Conservation (phyloP, 371 early-diverging fungal species). For the Haplosporangium sp. region DNA sequence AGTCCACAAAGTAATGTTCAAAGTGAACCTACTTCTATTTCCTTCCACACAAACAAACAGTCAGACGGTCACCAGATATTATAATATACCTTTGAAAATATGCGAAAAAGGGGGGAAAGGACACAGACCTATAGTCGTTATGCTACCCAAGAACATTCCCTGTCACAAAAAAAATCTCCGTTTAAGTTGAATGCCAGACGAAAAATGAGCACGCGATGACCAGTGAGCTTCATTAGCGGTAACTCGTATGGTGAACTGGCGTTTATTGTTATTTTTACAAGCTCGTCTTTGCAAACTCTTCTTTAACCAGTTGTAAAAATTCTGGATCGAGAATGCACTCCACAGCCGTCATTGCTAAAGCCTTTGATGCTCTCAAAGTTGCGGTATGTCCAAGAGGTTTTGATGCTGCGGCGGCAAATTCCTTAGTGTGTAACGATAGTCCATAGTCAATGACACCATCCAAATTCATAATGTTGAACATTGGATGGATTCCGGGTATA, state of each 20-base stretch:
- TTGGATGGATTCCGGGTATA: constrained; percentile 67
- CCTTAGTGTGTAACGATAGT: constrained; percentile 60
- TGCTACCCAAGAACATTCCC: constrained; percentile 5
- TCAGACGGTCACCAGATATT: no score
- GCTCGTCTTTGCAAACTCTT: constrained; percentile 24
- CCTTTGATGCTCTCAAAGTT: constrained; percentile 66
- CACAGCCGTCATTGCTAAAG: constrained; percentile 57
- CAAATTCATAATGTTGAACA: constrained; percentile 65
- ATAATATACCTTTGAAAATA: background rate
- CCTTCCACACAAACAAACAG: no score
- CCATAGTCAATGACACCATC: constrained; percentile 40
- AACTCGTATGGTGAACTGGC: no score
- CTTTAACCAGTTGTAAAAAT: constrained; percentile 56
- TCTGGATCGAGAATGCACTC: constrained; percentile 50
- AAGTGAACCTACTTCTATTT: no score
- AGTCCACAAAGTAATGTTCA: no score
- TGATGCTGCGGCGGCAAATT: constrained; percentile 61
- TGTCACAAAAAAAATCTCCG: background rate
- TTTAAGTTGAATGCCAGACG: background rate
- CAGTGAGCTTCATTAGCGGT: no score
- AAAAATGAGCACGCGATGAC: background rate
- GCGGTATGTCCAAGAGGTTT: constrained; percentile 59
- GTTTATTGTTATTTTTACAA: background rate
- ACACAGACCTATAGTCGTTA: background rate
- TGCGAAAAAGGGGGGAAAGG: background rate